Evolutionary conservation across 768 basidiomycete species (phyloP).

Genomic region (Amanita pallidorosea): DNA sequence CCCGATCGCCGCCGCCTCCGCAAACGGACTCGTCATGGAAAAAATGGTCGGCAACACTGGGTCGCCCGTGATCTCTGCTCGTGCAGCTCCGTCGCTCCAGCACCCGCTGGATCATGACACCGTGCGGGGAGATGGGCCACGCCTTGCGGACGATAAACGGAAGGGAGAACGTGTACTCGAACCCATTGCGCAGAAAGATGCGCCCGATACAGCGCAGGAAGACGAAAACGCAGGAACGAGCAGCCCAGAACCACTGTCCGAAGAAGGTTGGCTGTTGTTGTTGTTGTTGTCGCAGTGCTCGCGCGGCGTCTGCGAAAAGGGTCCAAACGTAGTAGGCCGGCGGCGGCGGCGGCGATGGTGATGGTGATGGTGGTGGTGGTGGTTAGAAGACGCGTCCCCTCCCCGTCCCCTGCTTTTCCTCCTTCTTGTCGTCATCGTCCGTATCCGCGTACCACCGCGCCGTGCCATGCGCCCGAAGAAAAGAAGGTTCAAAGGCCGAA

Average conservation of each 20-base stretch:
- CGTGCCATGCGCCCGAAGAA: slow-evolving; percentile 16
- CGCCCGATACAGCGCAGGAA: slow-evolving; percentile 68
- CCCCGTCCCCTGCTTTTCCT: slow-evolving; percentile 12
- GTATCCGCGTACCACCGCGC: slow-evolving; percentile 18
- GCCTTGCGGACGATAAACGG: slow-evolving; percentile 74
- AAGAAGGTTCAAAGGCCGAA: not conserved
- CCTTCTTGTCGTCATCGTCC: slow-evolving; percentile 6
- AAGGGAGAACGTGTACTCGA: slow-evolving; percentile 67
- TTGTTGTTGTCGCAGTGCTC: slow-evolving; percentile 13
- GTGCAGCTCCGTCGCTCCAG: slow-evolving; percentile 53
- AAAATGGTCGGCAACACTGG: slow-evolving; percentile 72
- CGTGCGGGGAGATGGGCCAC: slow-evolving; percentile 72
- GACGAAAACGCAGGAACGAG: slow-evolving; percentile 55
- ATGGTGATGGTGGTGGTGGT: too few species aligned
- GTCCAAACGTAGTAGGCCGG: slow-evolving; percentile 35
- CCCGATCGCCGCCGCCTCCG: slow-evolving; percentile 65
- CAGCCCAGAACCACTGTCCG: slow-evolving; percentile 5
- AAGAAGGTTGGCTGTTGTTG: too few species aligned
- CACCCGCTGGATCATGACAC: slow-evolving; percentile 68
- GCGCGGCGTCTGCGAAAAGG: slow-evolving; percentile 35
- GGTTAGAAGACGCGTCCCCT: not conserved
- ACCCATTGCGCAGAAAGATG: slow-evolving; percentile 60
- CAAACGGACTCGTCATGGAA: slow-evolving; percentile 64
- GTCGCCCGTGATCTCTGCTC: slow-evolving; percentile 62
- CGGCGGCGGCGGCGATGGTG: slow-evolving; percentile 10